phyloP scores from a whole-genome alignment of 1,139 yeast genomes.

The Geotrichum restrictum region DNA sequence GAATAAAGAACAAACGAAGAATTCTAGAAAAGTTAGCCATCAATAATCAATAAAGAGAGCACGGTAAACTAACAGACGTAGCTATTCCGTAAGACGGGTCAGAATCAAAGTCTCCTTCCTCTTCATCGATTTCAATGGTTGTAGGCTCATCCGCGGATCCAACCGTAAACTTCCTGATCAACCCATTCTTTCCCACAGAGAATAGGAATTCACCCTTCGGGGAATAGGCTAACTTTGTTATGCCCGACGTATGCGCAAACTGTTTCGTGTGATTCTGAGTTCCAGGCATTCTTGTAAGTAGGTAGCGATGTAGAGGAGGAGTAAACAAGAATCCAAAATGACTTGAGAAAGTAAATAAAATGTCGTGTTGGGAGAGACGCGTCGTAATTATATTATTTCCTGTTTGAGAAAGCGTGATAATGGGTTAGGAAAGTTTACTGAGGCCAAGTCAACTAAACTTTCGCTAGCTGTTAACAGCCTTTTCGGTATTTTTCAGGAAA shows the following conservation, averaged over 20 bases:
- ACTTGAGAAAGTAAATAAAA: background rate
- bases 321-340: background rate
- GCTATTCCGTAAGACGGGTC: slow-evolving; percentile 12
- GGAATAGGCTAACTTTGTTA: slow-evolving; percentile 37
- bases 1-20: slow-evolving; percentile 38
- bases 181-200: slow-evolving; percentile 39
- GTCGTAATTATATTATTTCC: too few species aligned
- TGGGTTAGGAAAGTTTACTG: background rate
- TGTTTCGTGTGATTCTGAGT: slow-evolving; percentile 12
- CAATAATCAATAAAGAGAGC: slow-evolving; percentile 9
- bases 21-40: slow-evolving; percentile 8
- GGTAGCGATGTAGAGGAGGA: background rate
- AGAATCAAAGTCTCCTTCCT: slow-evolving; percentile 23
- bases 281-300: slow-evolving; percentile 3
- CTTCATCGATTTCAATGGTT: slow-evolving; percentile 35
- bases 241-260: slow-evolving; percentile 30
- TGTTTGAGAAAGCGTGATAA: background rate
- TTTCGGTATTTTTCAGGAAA: background rate
- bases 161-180: slow-evolving; percentile 38
- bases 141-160: slow-evolving; percentile 33
- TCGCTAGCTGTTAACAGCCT: too few species aligned
- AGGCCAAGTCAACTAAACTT: slow-evolving; percentile 4
- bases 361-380: background rate
- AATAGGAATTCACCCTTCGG: slow-evolving; percentile 36
- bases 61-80: slow-evolving; percentile 1